Percentiles rank a stretch among this genome's conserved stretches.
Evolutionary conservation across 2,329 filamentous ascomycete species (phyloP).

Genomic region (Alternaria ethzedia): DNA sequence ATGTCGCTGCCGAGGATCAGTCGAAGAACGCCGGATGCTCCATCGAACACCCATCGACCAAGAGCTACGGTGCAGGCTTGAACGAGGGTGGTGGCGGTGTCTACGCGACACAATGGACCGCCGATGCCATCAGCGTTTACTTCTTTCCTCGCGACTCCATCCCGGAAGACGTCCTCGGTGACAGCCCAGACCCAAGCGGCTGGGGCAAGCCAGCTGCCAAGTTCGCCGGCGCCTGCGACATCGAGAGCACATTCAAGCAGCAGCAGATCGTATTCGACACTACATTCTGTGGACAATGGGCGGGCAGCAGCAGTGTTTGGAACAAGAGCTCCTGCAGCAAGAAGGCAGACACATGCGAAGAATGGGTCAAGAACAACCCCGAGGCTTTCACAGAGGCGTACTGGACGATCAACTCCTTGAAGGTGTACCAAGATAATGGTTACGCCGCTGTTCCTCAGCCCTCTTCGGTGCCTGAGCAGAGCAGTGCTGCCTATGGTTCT

Average conservation of each 20-base stretch:
- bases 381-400: constrained; percentile 73
- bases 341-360: constrained; percentile 69
- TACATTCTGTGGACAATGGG: constrained; percentile 89
- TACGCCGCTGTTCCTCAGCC: constrained; percentile 13
- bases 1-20: constrained; percentile 52
- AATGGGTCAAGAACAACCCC: constrained; percentile 75
- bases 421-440: constrained; percentile 47
- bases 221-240: constrained; percentile 74
- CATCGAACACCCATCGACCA: constrained; percentile 49
- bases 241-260: constrained; percentile 71
- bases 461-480: constrained; percentile 17
- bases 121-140: constrained; percentile 74
- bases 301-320: constrained; percentile 70
- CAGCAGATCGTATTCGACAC: constrained; percentile 83
- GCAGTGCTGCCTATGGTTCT: constrained; percentile 16
- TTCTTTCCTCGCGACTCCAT: constrained; percentile 77
- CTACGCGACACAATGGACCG: constrained; percentile 68
- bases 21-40: constrained; percentile 51
- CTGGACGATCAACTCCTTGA: constrained; percentile 68
- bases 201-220: constrained; percentile 74
- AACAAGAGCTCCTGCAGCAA: constrained; percentile 63
- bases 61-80: constrained; percentile 60
- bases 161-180: constrained; percentile 67
- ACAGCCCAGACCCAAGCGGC: constrained; percentile 66
- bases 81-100: constrained; percentile 56